Evolutionary conservation across 805 yeast genomes (phyloP), one percentile per base, ranked within the genome.

Genomic region (Huiozyma naganishii): DNA sequence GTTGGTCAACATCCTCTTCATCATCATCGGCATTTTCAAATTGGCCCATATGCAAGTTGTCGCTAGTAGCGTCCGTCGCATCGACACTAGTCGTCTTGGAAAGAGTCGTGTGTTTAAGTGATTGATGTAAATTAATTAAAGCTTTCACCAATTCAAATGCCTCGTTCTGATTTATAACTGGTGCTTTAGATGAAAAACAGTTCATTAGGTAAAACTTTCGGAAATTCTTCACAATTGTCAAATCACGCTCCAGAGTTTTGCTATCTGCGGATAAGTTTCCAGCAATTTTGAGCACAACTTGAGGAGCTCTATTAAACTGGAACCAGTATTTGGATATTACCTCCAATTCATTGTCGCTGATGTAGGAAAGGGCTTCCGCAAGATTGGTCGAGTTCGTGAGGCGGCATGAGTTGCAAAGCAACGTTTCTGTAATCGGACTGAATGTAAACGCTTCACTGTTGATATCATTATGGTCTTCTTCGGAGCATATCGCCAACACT

Each of bases 1-100:
- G 50, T 36, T 57, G 59, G 6, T 44, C 49, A n/a, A 45, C 41
- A 40, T 54, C 56, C 28, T 40, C 44, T 3, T 37, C 43, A 8
- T 42, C 48, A 17, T 8, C 33, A 4, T 17, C 23, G 23, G 23
- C 23, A 17, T 17, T 38, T 32, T 13, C 35, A 30, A 28, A 29
- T 34, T n/a, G 38, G 29, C 30, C 28, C 40, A n/a, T 39, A 29
- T 9, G 36, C 7, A 6, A 36, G 29, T 8, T 32, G 27, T 4
- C 36, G 3, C 28, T 39, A 35, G 35, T 12, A 12, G n/a, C 35
- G 4, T 12, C 35, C 35, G 23, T 17, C 23, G 23, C 23, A 17
- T 17, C 23, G 4, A 17, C 23, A 17, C 23, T 17, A 17, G 23
- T 4, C 23, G 23, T 17, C 23, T 17, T 17, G 23, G 23, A 17